A percentile compares a stretch with the other conserved stretches of the same genome.
phyloP scores from a whole-genome alignment of 805 yeast species.

The Candida tammaniensis region DNA sequence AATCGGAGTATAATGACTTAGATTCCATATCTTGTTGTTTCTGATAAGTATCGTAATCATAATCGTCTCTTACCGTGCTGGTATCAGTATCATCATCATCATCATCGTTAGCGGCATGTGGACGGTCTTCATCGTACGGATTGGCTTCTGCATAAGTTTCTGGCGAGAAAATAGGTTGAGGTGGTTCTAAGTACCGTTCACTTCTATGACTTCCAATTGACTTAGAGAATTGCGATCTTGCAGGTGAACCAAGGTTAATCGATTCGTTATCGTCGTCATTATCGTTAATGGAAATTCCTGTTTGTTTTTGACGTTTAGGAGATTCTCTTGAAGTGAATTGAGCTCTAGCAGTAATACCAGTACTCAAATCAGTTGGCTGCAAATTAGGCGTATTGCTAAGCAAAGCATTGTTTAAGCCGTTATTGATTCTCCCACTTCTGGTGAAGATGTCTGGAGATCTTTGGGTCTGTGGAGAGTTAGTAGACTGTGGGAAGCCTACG shows the following conservation, averaged over 20 bases:
- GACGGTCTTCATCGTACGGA: conserved; percentile 17
- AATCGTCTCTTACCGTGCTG: conserved; percentile 17
- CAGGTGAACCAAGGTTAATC: conserved; percentile 35
- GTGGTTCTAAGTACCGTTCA: conserved; percentile 56
- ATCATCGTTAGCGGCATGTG: too few species aligned
- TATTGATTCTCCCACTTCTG: conserved; percentile 26
- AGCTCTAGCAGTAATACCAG: conserved; percentile 54
- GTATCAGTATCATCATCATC: conserved; percentile 11
- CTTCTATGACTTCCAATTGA: conserved; percentile 37
- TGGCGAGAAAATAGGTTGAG: conserved; percentile 64
- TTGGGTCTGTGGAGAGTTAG: conserved; percentile 2
- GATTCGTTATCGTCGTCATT: conserved; percentile 26
- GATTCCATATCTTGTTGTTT: conserved; percentile 29
- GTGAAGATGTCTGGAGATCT: conserved; percentile 46
- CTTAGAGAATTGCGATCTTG: conserved; percentile 17
- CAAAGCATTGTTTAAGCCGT: conserved; percentile 15
- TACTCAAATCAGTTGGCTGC: conserved; percentile 26
- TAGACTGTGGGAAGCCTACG: conserved; percentile 27
- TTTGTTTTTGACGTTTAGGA: conserved; percentile 55
- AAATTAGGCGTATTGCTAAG: conserved; percentile 28
- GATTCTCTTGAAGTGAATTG: conserved; percentile 68
- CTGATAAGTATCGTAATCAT: conserved; percentile 36
- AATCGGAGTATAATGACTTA: conserved; percentile 33
- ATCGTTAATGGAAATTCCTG: conserved; percentile 46
- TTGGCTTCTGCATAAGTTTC: conserved; percentile 62